A percentile compares a stretch with the other conserved stretches of the same genome.
Evolutionary conservation across 2,329 filamentous ascomycete species (phyloP).

Genomic region (Hypoxylon sp.): DNA sequence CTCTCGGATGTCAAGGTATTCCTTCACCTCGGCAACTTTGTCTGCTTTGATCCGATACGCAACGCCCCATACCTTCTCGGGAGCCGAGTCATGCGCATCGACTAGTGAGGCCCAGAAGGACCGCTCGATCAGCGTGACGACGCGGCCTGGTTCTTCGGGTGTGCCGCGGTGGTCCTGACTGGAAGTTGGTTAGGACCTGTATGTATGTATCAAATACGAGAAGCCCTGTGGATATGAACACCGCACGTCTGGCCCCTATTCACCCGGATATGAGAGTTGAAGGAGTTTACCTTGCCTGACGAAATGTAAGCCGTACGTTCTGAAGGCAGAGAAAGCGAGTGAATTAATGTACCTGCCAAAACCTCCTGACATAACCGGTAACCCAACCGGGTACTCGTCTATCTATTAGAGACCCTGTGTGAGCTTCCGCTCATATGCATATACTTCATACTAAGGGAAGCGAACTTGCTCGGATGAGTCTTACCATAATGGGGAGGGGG

Average conservation of each 20-base stretch:
- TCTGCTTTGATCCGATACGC: slow-evolving; percentile 86
- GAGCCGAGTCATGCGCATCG: slow-evolving; percentile 73
- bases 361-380: slow-evolving; percentile 91
- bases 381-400: slow-evolving; percentile 90
- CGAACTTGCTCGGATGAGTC: slow-evolving; percentile 30
- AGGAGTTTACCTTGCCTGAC: slow-evolving; percentile 48
- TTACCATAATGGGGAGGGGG: slow-evolving; percentile 95
- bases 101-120: slow-evolving; percentile 86
- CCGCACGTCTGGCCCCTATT: slow-evolving; percentile 3
- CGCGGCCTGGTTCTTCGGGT: slow-evolving; percentile 86
- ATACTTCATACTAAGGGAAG: neutral
- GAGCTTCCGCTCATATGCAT: slow-evolving; percentile 13
- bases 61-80: slow-evolving; percentile 86
- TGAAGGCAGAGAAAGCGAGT: neutral
- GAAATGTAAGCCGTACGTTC: slow-evolving; percentile 20
- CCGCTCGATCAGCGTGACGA: slow-evolving; percentile 91
- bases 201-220: neutral
- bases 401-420: slow-evolving; percentile 68
- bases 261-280: slow-evolving; percentile 2
- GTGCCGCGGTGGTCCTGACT: slow-evolving; percentile 97
- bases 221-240: neutral
- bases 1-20: slow-evolving; percentile 95
- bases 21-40: slow-evolving; percentile 83
- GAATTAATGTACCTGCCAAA: slow-evolving; percentile 85
- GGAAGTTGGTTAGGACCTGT: slow-evolving; percentile 19